A percentile compares a stretch with the other conserved stretches of the same genome.
phyloP scores from a whole-genome alignment of 257 asterid species.

The Orobanche coerulescens region DNA sequence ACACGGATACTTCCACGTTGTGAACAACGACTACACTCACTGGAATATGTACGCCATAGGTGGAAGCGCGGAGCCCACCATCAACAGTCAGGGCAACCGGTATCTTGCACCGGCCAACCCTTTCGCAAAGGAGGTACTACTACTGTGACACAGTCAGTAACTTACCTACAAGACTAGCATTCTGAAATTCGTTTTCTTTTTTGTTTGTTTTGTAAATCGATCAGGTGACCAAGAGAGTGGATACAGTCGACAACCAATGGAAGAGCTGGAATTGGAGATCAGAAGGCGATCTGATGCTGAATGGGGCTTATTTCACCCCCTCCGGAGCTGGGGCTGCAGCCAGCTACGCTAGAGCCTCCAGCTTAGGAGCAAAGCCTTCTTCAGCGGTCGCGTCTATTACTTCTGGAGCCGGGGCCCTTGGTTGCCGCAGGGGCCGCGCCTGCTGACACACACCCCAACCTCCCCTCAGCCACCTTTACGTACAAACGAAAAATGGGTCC shows the following conservation, averaged over 20 bases:
- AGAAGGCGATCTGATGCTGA: constrained; percentile 79
- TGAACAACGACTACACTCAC: constrained; percentile 94
- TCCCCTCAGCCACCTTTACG: no score
- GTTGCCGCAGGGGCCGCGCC: constrained; percentile 56
- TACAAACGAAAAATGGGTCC: constrained; percentile 15
- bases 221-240: constrained; percentile 85
- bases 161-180: neutral
- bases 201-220: no score
- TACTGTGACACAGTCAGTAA: neutral
- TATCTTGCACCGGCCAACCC: constrained; percentile 70
- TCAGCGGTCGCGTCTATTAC: constrained; percentile 64
- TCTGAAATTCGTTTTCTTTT: no score
- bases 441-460: constrained; percentile 42
- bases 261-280: constrained; percentile 91
- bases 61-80: constrained; percentile 86
- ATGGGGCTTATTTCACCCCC: constrained; percentile 78
- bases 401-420: constrained; percentile 65
- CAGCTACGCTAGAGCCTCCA: constrained; percentile 88
- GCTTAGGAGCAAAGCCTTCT: constrained; percentile 79
- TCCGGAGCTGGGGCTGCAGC: constrained; percentile 87
- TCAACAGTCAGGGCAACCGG: constrained; percentile 91
- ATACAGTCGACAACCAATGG: constrained; percentile 45
- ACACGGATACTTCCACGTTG: constrained; percentile 93
- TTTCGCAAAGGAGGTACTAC: constrained; percentile 75
- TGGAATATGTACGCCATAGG: constrained; percentile 99